phyloP scores from a whole-genome alignment of 345 rosid species.

The Acer negundo region DNA sequence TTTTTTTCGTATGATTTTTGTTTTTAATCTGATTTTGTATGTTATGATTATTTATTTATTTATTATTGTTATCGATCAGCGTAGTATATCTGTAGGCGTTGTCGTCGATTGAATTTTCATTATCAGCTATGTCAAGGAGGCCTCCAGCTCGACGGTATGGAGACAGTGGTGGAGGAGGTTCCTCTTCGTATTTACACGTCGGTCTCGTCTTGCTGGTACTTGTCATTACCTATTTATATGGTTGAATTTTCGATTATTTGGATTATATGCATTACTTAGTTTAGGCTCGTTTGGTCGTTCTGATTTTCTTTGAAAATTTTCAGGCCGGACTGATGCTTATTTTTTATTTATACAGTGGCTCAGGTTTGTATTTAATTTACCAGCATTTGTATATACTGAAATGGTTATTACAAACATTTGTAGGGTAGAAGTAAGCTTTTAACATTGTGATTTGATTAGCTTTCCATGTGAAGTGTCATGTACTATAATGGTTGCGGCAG shows the following conservation, averaged over 20 bases:
- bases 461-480: too few species aligned
- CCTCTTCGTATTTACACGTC: slow-evolving; percentile 29
- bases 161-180: slow-evolving; percentile 29
- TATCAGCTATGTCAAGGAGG: slow-evolving; percentile 38
- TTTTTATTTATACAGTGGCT: slow-evolving; percentile 30
- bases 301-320: background rate
- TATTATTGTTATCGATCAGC: background rate
- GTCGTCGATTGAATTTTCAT: slow-evolving; percentile 3
- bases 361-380: slow-evolving; percentile 35
- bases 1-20: background rate
- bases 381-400: background rate
- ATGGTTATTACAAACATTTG: background rate
- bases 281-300: background rate
- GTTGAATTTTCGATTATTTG: background rate
- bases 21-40: background rate
- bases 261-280: background rate
- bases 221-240: background rate
- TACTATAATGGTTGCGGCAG: too few species aligned
- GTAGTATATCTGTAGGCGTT: background rate
- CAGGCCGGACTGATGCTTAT: slow-evolving; percentile 41
- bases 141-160: slow-evolving; percentile 34
- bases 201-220: slow-evolving; percentile 35
- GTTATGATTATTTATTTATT: background rate
- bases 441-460: too few species aligned
- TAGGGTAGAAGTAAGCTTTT: too few species aligned